Conservation (phyloP, 1,284 basidiomycete genomes). For the Cryptococcus sp. region DNA sequence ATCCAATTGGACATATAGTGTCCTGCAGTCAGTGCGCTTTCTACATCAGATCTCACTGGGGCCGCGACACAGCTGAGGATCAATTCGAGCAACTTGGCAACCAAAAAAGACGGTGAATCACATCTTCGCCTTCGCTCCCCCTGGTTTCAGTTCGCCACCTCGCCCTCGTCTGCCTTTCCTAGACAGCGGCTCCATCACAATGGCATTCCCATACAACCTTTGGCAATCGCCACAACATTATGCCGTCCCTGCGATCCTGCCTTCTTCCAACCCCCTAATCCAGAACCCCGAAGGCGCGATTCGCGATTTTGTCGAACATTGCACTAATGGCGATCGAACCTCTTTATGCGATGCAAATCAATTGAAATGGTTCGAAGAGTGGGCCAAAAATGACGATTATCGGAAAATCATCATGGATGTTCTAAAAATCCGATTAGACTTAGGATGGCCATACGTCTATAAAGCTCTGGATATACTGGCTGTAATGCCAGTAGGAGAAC, state of each 20-base stretch:
- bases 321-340: conserved; percentile 21
- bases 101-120: too few relatives aligned
- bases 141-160: too few relatives aligned
- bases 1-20: too few relatives aligned
- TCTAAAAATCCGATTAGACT: conserved; percentile 31
- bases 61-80: too few relatives aligned
- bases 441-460: conserved; percentile 41
- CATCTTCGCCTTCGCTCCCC: too few relatives aligned
- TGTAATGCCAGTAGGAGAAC: conserved; percentile 19
- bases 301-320: conserved; percentile 26
- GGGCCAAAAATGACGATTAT: conserved; percentile 28
- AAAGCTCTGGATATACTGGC: conserved; percentile 34
- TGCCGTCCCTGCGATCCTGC: not conserved
- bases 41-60: too few relatives aligned
- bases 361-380: conserved; percentile 16
- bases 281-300: conserved; percentile 23
- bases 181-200: not conserved
- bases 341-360: conserved; percentile 16
- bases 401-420: conserved; percentile 36
- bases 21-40: too few relatives aligned
- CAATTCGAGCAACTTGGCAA: too few relatives aligned
- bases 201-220: not conserved
- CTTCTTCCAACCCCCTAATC: conserved; percentile 14
- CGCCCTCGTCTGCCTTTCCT: too few relatives aligned
- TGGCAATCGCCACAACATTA: not conserved